Evolutionary conservation across 1,284 basidiomycete genomes (phyloP).

Genomic region (Ganoderma lingzhi): DNA sequence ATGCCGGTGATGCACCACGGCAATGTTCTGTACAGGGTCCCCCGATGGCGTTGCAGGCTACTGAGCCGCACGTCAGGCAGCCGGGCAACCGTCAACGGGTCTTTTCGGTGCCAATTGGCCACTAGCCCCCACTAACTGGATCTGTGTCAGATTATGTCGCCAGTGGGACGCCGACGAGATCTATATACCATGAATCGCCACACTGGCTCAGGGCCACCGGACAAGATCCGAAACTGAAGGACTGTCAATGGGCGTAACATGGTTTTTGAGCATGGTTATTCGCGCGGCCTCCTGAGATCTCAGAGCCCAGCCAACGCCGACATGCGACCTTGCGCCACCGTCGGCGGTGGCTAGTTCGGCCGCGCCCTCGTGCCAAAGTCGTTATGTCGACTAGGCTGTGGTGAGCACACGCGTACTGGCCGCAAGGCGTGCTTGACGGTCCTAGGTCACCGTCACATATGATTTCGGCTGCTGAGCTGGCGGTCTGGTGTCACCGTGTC

Average conservation of each 20-base stretch:
- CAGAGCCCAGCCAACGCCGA: neutral
- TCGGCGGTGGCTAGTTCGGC: neutral
- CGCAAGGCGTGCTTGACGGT: neutral
- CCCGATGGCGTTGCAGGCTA: neutral
- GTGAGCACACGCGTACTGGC: neutral
- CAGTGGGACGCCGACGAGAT: neutral
- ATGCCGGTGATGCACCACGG: neutral
- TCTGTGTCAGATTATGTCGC: neutral
- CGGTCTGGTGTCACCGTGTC: too few species aligned
- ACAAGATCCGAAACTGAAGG: neutral
- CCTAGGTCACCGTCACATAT: neutral
- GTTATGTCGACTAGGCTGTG: neutral
- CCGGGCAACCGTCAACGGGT: neutral
- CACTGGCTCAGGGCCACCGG: neutral
- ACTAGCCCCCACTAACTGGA: neutral
- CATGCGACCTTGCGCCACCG: neutral
- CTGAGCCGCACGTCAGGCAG: neutral
- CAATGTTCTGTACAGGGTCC: slow-evolving; percentile 1
- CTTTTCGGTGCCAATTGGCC: neutral
- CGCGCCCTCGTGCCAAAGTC: neutral
- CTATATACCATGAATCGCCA: neutral
- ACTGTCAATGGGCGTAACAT: neutral
- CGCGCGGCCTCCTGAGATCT: neutral
- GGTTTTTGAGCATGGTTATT: neutral
- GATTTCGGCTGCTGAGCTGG: neutral